These are phyloP conservation scores for Cyclotella kingstonii DNA, from an alignment of 108 stramenopile species.

Conservation along the genomic window DNA sequence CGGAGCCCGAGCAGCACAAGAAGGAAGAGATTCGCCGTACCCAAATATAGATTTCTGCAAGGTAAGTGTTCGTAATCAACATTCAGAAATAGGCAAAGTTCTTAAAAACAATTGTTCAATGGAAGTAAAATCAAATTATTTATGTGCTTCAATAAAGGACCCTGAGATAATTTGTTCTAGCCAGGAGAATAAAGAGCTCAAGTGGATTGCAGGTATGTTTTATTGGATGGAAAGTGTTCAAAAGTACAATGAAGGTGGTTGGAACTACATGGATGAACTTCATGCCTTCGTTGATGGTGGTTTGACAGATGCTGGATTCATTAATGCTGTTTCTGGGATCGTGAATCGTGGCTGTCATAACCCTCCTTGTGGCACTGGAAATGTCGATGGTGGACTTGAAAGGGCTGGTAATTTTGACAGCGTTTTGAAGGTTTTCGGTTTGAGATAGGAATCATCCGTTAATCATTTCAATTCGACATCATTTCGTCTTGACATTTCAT, in stretches of 20 bases:
- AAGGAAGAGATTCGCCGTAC: slow-evolving; percentile 21
- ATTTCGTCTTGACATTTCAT: no score
- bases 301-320: slow-evolving; percentile 26
- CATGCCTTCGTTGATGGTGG: slow-evolving; percentile 44
- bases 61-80: neutral
- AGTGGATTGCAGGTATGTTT: slow-evolving; percentile 51
- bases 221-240: slow-evolving; percentile 51
- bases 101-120: neutral
- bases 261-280: slow-evolving; percentile 39
- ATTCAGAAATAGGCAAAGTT: no score
- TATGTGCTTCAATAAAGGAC: neutral
- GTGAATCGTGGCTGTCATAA: slow-evolving; percentile 42
- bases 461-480: no score
- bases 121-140: neutral
- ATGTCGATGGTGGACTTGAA: slow-evolving; percentile 16
- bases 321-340: slow-evolving; percentile 41
- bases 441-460: no score
- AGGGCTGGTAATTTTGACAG: slow-evolving; percentile 6
- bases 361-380: slow-evolving; percentile 33
- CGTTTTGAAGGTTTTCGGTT: neutral
- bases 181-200: slow-evolving; percentile 27
- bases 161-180: slow-evolving; percentile 24
- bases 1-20: slow-evolving; percentile 24
- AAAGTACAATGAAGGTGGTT: slow-evolving; percentile 34
- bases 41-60: slow-evolving; percentile 29